phyloP scores from a whole-genome alignment of 768 basidiomycete genomes.

The Lactifluus rugatus region DNA sequence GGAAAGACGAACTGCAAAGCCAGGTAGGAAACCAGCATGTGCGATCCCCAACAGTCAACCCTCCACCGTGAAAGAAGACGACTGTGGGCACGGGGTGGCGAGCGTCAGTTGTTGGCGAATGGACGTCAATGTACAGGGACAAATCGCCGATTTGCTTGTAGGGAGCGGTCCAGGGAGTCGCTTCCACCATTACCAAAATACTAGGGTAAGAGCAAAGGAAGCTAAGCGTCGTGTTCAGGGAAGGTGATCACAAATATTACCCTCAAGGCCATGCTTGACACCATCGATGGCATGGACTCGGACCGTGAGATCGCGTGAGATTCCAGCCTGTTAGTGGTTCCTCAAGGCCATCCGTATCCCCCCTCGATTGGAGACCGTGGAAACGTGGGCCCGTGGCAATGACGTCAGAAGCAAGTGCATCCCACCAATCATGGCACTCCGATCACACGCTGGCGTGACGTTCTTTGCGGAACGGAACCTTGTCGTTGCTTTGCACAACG shows the following conservation, averaged over 20 bases:
- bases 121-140: conserved; percentile 29
- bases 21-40: conserved; percentile 58
- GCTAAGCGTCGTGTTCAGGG: too few species aligned
- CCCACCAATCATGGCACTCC: too few species aligned
- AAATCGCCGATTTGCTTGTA: conserved; percentile 29
- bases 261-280: too few species aligned
- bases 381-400: too few species aligned
- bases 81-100: conserved; percentile 23
- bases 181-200: not conserved
- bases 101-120: conserved; percentile 28
- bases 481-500: too few species aligned
- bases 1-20: conserved; percentile 39
- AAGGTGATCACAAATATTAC: too few species aligned
- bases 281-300: too few species aligned
- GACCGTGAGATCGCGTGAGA: conserved; percentile 7
- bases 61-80: conserved; percentile 43
- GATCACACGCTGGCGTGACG: too few species aligned
- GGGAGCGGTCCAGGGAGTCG: conserved; percentile 21
- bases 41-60: conserved; percentile 49
- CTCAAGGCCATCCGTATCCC: too few species aligned
- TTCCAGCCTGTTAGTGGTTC: not conserved
- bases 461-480: too few species aligned
- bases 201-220: not conserved
- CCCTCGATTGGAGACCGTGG: too few species aligned
- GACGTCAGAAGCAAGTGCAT: too few species aligned